These are phyloP conservation scores for Chytriomyces confervae DNA, from an alignment of 192 early-diverging fungal genomes.

Conservation along the genomic window DNA sequence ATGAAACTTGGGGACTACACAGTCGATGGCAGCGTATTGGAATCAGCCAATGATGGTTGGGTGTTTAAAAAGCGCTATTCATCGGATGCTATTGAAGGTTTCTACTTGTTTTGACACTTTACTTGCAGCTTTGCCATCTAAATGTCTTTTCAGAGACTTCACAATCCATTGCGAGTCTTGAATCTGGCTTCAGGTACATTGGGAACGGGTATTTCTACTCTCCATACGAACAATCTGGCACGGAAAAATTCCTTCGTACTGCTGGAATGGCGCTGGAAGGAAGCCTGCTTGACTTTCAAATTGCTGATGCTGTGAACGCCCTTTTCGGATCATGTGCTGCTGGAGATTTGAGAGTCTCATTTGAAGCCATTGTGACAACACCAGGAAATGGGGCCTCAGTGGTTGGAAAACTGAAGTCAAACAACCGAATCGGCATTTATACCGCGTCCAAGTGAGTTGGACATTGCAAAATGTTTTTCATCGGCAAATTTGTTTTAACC, in stretches of 20 bases:
- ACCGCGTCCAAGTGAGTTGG: neutral
- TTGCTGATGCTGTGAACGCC: constrained; percentile 30
- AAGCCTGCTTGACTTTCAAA: constrained; percentile 35
- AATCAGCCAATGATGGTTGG: constrained; percentile 10
- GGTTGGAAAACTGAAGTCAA: constrained; percentile 24
- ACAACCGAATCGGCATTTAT: constrained; percentile 26
- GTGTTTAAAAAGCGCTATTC: neutral
- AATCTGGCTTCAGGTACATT: constrained; percentile 29
- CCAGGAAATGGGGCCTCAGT: constrained; percentile 24
- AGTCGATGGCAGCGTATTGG: constrained; percentile 1
- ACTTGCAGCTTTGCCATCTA: too few relatives aligned
- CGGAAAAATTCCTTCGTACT: constrained; percentile 22
- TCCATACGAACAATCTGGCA: constrained; percentile 8
- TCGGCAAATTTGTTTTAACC: too few relatives aligned
- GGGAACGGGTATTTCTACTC: constrained; percentile 41
- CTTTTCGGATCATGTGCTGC: constrained; percentile 31
- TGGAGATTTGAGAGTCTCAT: constrained; percentile 36
- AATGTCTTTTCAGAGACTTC: too few relatives aligned
- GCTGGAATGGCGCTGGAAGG: constrained; percentile 39
- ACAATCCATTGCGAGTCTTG: neutral
- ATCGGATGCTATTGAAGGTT: neutral
- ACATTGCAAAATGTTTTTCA: too few relatives aligned
- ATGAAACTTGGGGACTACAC: constrained; percentile 26
- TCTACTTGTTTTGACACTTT: neutral
- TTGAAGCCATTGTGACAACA: constrained; percentile 16